phyloP scores from a whole-genome alignment of 805 yeast species.

The Ogataea naganishii region DNA sequence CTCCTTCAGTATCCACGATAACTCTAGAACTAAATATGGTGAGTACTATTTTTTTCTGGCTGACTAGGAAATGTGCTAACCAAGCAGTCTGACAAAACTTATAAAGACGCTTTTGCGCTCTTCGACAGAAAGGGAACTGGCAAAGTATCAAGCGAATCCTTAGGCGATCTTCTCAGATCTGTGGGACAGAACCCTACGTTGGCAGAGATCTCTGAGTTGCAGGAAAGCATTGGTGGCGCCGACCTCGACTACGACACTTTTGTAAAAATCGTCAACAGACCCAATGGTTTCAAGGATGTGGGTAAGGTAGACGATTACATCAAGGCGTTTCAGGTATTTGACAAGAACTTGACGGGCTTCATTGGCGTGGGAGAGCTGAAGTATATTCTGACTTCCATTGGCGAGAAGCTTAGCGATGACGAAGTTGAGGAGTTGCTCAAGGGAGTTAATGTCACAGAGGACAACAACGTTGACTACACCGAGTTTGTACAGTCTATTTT shows the following conservation, averaged over 20 bases:
- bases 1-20: not conserved
- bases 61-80: too few species aligned
- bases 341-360: constrained; percentile 90
- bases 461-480: constrained; percentile 90
- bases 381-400: constrained; percentile 90
- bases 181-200: constrained; percentile 98
- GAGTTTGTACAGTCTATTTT: constrained; percentile 90
- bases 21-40: not conserved
- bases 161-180: constrained; percentile 92
- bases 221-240: constrained; percentile 21
- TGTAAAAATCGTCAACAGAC: constrained; percentile 70
- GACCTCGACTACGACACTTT: constrained; percentile 72
- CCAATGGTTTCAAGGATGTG: constrained; percentile 78
- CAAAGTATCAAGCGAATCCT: constrained; percentile 68
- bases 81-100: constrained; percentile 28
- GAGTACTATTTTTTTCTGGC: constrained; percentile 3
- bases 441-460: constrained; percentile 89
- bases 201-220: constrained; percentile 66
- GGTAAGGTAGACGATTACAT: constrained; percentile 91
- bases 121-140: constrained; percentile 97
- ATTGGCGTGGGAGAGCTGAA: constrained; percentile 96
- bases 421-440: constrained; percentile 95
- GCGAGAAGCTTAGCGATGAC: constrained; percentile 82
- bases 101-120: constrained; percentile 91
- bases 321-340: constrained; percentile 95